Conservation (phyloP, 2,329 filamentous ascomycete species). For the Neonectria hederae region DNA sequence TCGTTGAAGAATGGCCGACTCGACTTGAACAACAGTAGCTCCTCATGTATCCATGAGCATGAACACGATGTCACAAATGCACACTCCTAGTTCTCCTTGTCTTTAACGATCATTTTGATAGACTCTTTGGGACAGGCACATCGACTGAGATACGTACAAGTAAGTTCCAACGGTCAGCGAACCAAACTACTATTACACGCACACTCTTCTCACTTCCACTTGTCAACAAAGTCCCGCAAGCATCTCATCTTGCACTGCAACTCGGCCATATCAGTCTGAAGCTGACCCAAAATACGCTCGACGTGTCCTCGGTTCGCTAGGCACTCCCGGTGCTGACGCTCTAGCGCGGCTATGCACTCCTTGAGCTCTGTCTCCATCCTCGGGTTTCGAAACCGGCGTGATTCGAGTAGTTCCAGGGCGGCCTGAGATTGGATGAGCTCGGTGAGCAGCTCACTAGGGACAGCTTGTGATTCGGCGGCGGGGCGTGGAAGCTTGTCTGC, state of each 20-base stretch:
- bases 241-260: neutral
- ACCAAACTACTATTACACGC: neutral
- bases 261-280: neutral
- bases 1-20: neutral
- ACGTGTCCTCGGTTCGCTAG: neutral
- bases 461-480: neutral
- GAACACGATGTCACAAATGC: neutral
- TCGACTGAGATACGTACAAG: neutral
- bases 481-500: neutral
- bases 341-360: neutral
- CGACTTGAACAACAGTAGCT: neutral
- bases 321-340: neutral
- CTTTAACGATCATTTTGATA: neutral
- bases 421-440: neutral
- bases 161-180: neutral
- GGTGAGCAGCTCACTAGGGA: neutral
- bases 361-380: neutral
- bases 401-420: neutral
- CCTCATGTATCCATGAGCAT: neutral
- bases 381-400: neutral
- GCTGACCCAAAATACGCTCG: neutral
- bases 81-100: neutral
- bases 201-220: neutral
- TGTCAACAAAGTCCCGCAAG: neutral
- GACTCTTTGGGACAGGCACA: neutral